These are phyloP conservation scores for Nicotiana noctiflora DNA, from an alignment of 257 asterid species.

Conservation along the genomic window DNA sequence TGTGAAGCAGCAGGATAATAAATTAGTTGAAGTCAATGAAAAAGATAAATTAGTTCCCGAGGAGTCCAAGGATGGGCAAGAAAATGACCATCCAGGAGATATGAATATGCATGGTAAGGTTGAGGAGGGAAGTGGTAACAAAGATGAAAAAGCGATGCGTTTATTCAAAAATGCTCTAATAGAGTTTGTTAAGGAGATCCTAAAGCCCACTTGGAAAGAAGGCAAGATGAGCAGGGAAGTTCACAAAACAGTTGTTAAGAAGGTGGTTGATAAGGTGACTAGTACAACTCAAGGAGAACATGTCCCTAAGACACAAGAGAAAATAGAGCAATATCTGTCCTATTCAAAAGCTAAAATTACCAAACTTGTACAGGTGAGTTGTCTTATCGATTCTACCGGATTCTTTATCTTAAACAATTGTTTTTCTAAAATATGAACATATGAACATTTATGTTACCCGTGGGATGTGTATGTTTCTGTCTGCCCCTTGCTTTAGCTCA, in stretches of 20 bases:
- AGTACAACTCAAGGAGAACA: conserved; percentile 59
- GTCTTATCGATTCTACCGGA: neutral
- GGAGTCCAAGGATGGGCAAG: conserved; percentile 32
- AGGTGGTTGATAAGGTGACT: conserved; percentile 89
- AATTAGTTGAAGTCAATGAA: conserved; percentile 25
- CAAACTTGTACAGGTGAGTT: conserved; percentile 83
- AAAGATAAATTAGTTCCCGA: conserved; percentile 13
- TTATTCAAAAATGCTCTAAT: conserved; percentile 69
- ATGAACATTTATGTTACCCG: neutral
- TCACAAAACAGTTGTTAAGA: conserved; percentile 87
- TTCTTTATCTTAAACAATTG: neutral
- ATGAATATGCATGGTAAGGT: conserved; percentile 36
- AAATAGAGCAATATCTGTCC: conserved; percentile 66
- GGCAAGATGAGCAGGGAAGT: conserved; percentile 88
- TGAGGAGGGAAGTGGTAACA: conserved; percentile 42
- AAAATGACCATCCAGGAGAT: conserved; percentile 31
- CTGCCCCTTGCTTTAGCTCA: neutral
- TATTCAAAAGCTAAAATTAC: conserved; percentile 65
- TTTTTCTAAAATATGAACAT: neutral
- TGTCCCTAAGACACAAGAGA: conserved; percentile 75
- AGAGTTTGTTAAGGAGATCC: conserved; percentile 77
- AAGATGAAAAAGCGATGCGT: conserved; percentile 81
- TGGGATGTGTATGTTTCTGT: neutral
- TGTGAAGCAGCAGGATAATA: conserved; percentile 24
- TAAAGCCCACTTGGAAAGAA: conserved; percentile 94